A percentile compares a stretch with the other conserved stretches of the same genome.
Conservation (phyloP, 495 filamentous ascomycete genomes). For the Penicillium maclennaniae region DNA sequence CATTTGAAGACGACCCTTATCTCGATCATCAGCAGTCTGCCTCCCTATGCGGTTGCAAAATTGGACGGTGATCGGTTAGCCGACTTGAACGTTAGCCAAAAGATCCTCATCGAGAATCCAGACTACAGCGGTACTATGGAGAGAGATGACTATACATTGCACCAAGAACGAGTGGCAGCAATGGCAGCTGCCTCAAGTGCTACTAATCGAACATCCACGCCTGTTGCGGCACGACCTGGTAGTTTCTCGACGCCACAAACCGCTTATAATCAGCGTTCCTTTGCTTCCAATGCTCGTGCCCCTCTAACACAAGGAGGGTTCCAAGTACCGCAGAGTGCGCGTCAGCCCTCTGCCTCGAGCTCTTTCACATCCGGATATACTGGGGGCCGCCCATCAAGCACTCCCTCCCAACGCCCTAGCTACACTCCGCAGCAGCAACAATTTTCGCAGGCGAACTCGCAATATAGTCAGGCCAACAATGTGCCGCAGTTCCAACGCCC, state of each 20-base stretch:
- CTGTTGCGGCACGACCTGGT: slow-evolving; percentile 23
- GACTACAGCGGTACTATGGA: slow-evolving; percentile 81
- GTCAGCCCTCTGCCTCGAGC: slow-evolving; percentile 36
- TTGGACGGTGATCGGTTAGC: slow-evolving; percentile 79
- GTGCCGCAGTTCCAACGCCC: slow-evolving; percentile 39
- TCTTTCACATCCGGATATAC: slow-evolving; percentile 36
- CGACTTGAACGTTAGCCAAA: slow-evolving; percentile 78
- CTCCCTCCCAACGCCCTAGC: slow-evolving; percentile 40
- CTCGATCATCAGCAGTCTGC: slow-evolving; percentile 68
- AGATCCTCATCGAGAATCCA: slow-evolving; percentile 65
- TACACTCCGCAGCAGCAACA: slow-evolving; percentile 25
- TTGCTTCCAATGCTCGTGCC: slow-evolving; percentile 28
- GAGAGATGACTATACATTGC: slow-evolving; percentile 63
- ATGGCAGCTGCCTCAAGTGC: slow-evolving; percentile 25
- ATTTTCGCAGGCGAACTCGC: slow-evolving; percentile 36
- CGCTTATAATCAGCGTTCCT: slow-evolving; percentile 36
- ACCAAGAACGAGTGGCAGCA: slow-evolving; percentile 35
- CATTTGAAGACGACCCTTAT: slow-evolving; percentile 68
- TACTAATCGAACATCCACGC: slow-evolving; percentile 33
- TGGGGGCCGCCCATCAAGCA: slow-evolving; percentile 38
- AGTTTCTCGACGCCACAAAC: slow-evolving; percentile 28
- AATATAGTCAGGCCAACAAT: slow-evolving; percentile 36
- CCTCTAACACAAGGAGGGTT: slow-evolving; percentile 32
- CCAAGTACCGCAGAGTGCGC: slow-evolving; percentile 38
- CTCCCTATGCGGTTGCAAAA: slow-evolving; percentile 82